phyloP scores from a whole-genome alignment of 2,329 filamentous ascomycete species.

The Microcera coccophila region DNA sequence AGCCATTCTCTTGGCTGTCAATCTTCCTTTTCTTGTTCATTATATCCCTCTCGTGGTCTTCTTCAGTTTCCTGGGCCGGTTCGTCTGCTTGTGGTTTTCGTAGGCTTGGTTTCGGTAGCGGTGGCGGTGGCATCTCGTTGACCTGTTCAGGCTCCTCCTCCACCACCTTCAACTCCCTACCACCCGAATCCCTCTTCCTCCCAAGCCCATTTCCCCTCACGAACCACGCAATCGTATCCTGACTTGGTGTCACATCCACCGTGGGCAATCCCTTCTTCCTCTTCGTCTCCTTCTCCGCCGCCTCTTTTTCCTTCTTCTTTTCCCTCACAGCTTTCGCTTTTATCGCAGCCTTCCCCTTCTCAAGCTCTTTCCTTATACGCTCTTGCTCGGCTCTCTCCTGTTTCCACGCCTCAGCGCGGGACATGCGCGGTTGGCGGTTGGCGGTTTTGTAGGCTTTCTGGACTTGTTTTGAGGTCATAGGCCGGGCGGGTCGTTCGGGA shows the following conservation, averaged over 20 bases:
- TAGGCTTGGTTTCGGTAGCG: neutral
- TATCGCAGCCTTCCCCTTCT: slow-evolving; percentile 45
- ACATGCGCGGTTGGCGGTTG: slow-evolving; percentile 35
- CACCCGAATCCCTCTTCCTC: slow-evolving; percentile 29
- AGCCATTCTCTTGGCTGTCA: no score
- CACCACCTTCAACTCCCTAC: slow-evolving; percentile 14
- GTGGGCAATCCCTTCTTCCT: slow-evolving; percentile 51
- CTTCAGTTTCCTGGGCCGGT: slow-evolving; percentile 23
- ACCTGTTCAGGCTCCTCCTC: slow-evolving; percentile 11
- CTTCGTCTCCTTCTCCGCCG: slow-evolving; percentile 46
- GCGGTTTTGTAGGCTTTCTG: slow-evolving; percentile 37
- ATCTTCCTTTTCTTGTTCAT: slow-evolving; percentile 6
- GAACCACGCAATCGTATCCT: slow-evolving; percentile 55
- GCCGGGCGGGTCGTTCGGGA: slow-evolving; percentile 16
- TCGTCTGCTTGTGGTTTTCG: slow-evolving; percentile 23
- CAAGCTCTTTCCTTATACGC: slow-evolving; percentile 50
- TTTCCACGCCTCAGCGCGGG: slow-evolving; percentile 37
- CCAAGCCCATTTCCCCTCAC: slow-evolving; percentile 35
- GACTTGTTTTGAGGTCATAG: slow-evolving; percentile 43
- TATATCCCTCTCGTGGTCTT: slow-evolving; percentile 25
- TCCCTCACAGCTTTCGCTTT: slow-evolving; percentile 50
- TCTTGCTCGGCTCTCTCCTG: slow-evolving; percentile 50
- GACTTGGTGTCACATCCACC: slow-evolving; percentile 52
- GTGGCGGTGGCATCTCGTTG: neutral
- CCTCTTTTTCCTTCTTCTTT: slow-evolving; percentile 53